Conservation (phyloP, 352 stramenopile species). For the Phytophthora fragariae region DNA sequence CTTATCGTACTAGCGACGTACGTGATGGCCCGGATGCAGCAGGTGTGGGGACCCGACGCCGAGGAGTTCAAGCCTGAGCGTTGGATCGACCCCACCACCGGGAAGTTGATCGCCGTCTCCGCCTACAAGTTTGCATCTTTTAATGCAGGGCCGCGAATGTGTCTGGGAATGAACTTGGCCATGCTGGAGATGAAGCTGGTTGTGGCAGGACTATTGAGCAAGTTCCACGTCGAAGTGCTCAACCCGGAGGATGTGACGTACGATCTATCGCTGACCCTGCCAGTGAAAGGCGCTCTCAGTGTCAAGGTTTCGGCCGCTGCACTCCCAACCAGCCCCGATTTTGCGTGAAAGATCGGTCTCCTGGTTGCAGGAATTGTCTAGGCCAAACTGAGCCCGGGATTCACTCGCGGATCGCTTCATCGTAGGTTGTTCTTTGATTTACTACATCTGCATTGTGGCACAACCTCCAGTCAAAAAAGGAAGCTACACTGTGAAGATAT, state of each 20-base stretch:
- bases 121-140: slow-evolving; percentile 61
- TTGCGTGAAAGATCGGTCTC: not conserved
- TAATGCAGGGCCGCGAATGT: slow-evolving; percentile 65
- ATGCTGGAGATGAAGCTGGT: slow-evolving; percentile 86
- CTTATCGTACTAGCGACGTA: slow-evolving; percentile 43
- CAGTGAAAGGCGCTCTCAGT: slow-evolving; percentile 36
- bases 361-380: not conserved
- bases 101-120: slow-evolving; percentile 23
- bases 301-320: slow-evolving; percentile 9
- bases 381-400: no score
- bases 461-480: no score
- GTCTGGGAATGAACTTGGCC: slow-evolving; percentile 67
- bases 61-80: slow-evolving; percentile 58
- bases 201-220: slow-evolving; percentile 41
- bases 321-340: not conserved
- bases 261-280: slow-evolving; percentile 52
- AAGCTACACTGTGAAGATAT: no score
- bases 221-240: slow-evolving; percentile 51
- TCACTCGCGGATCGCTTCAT: no score
- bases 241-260: slow-evolving; percentile 46
- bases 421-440: no score
- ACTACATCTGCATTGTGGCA: no score
- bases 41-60: slow-evolving; percentile 61
- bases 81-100: slow-evolving; percentile 49
- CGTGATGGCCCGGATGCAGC: slow-evolving; percentile 48